Percentiles rank a stretch among this genome's conserved stretches.
These are phyloP conservation scores for Talaromyces sp. DNA, from an alignment of 2,329 filamentous ascomycete species.

Conservation along the genomic window DNA sequence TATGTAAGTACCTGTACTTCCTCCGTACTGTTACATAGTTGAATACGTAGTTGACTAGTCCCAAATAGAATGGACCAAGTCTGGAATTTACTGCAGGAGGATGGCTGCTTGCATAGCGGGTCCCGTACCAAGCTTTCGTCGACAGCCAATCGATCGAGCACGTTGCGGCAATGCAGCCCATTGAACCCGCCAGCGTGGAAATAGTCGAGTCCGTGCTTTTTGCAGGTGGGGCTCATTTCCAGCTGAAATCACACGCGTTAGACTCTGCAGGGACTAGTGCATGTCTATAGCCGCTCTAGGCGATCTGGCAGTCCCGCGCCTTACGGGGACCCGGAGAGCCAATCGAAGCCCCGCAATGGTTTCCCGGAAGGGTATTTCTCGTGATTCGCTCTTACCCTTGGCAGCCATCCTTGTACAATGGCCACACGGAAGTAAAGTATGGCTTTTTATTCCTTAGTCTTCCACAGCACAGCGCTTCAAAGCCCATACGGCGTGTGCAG, in stretches of 20 bases:
- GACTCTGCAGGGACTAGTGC: slow-evolving; percentile 14
- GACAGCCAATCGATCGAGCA: slow-evolving; percentile 25
- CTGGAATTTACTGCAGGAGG: neutral
- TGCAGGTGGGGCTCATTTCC: slow-evolving; percentile 9
- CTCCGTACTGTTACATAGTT: neutral
- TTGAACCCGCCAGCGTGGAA: slow-evolving; percentile 14
- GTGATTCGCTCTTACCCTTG: neutral
- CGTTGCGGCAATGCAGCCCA: slow-evolving; percentile 20
- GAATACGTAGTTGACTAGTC: no score
- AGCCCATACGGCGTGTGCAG: neutral
- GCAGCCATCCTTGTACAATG: neutral
- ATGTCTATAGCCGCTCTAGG: slow-evolving; percentile 5
- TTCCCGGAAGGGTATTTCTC: neutral
- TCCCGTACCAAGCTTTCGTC: slow-evolving; percentile 19
- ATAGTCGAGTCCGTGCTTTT: slow-evolving; percentile 17
- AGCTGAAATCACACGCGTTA: neutral
- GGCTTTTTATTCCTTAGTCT: neutral
- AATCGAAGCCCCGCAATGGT: slow-evolving; percentile 1
- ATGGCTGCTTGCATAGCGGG: slow-evolving; percentile 3
- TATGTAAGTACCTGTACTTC: neutral
- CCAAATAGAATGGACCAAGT: neutral
- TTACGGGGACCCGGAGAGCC: neutral
- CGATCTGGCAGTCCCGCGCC: slow-evolving; percentile 11
- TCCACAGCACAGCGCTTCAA: neutral
- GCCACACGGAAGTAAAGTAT: neutral